Evolutionary conservation across 768 basidiomycete species (phyloP).

Genomic region (Serendipita sp.): DNA sequence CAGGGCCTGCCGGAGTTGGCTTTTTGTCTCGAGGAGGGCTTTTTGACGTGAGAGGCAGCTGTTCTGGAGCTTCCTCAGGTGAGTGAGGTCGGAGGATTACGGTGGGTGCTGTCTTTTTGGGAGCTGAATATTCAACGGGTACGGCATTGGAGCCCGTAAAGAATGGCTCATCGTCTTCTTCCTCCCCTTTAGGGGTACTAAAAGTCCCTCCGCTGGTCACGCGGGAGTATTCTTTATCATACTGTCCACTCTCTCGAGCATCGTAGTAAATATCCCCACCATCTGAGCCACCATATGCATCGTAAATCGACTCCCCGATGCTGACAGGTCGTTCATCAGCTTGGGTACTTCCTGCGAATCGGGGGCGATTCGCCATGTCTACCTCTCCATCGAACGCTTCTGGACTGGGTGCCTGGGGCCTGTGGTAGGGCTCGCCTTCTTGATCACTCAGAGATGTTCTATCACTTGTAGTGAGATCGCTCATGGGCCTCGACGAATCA

Average conservation of each 20-base stretch:
- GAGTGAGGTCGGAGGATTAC: not conserved
- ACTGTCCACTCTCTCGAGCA: conserved; percentile 6
- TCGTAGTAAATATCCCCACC: not conserved
- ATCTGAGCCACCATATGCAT: conserved; percentile 38
- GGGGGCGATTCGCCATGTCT: conserved; percentile 6
- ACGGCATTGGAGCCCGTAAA: not conserved
- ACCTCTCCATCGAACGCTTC: conserved; percentile 33
- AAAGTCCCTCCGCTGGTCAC: not conserved
- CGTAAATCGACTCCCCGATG: conserved; percentile 70
- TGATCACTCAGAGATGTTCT: conserved; percentile 37
- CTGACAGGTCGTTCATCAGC: conserved; percentile 39
- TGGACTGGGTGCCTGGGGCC: conserved; percentile 23
- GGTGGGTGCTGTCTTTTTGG: not conserved
- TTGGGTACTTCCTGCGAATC: not conserved
- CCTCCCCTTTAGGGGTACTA: conserved; percentile 15
- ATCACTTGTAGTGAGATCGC: not conserved
- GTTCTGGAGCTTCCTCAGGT: not conserved
- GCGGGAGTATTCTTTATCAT: conserved; percentile 13
- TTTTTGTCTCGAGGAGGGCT: not conserved
- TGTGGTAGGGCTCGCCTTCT: conserved; percentile 28
- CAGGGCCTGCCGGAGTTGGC: not conserved
- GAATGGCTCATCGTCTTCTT: conserved; percentile 28
- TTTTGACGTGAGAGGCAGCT: not conserved
- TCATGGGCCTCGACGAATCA: not conserved
- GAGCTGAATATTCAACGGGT: not conserved